phyloP scores from a whole-genome alignment of 192 early-diverging fungal species.

The Coemansia sp. region DNA sequence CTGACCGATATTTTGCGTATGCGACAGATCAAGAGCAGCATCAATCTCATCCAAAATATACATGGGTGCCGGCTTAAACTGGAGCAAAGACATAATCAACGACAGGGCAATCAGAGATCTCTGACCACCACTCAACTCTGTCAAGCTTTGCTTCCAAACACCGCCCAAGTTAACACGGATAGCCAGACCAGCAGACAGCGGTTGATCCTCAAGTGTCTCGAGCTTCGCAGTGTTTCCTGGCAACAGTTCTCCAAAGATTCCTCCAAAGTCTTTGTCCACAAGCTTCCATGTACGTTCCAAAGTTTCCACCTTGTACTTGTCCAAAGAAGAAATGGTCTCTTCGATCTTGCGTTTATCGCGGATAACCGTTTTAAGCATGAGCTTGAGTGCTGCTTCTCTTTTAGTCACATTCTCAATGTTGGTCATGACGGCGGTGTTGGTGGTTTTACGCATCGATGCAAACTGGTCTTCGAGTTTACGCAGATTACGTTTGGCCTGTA shows the following conservation, averaged over 20 bases:
- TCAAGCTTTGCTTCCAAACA: conserved; percentile 94
- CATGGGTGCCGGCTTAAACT: conserved; percentile 99
- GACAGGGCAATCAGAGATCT: conserved; percentile 95
- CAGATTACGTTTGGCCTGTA: conserved; percentile 68
- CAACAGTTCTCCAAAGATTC: conserved; percentile 92
- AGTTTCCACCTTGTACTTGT: conserved; percentile 87
- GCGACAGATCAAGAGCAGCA: conserved; percentile 93
- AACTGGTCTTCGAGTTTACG: conserved; percentile 74
- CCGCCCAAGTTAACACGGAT: conserved; percentile 94
- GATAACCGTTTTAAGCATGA: conserved; percentile 85
- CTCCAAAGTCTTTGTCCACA: conserved; percentile 95
- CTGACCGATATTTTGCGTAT: conserved; percentile 98
- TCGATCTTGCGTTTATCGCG: conserved; percentile 95
- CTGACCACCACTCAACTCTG: conserved; percentile 97
- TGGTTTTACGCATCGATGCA: conserved; percentile 75
- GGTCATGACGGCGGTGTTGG: conserved; percentile 93
- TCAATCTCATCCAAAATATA: conserved; percentile 99
- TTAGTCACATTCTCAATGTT: conserved; percentile 92
- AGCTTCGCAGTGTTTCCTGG: conserved; percentile 89
- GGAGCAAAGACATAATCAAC: conserved; percentile 90
- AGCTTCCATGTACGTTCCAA: conserved; percentile 84
- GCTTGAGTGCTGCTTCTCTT: conserved; percentile 75
- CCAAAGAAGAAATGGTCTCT: conserved; percentile 83
- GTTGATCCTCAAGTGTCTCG: conserved; percentile 76
- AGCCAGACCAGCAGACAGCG: conserved; percentile 81